These are phyloP conservation scores for Metschnikowia continentalis DNA, from an alignment of 805 yeast species.

Conservation along the genomic window DNA sequence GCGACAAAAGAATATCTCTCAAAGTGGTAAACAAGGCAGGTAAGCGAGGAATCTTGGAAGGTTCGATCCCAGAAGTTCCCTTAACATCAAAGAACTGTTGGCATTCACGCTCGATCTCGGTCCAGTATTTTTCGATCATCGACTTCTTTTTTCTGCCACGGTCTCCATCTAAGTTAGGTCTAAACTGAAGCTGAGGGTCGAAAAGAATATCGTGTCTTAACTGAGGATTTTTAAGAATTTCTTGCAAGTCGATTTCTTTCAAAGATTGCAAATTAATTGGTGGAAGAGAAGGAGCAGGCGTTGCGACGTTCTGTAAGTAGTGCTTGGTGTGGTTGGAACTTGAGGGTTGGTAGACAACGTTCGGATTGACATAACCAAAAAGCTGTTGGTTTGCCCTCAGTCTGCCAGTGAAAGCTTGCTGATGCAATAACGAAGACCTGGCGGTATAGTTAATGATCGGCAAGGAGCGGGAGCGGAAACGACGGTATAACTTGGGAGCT, in stretches of 20 bases:
- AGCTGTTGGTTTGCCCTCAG: constrained; percentile 14
- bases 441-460: constrained; percentile 38
- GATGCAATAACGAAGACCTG: constrained; percentile 14
- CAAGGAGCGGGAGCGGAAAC: constrained; percentile 37
- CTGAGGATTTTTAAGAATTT: constrained; percentile 87
- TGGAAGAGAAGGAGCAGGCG: constrained; percentile 51
- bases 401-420: constrained; percentile 10
- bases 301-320: constrained; percentile 3
- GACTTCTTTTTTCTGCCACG: constrained; percentile 74
- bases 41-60: constrained; percentile 40
- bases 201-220: constrained; percentile 88
- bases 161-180: constrained; percentile 90
- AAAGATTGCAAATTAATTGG: constrained; percentile 80
- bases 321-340: constrained; percentile 9
- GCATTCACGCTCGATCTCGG: constrained; percentile 67
- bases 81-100: constrained; percentile 31
- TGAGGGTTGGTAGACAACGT: constrained; percentile 5
- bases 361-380: constrained; percentile 15
- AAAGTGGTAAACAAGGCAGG: constrained; percentile 75
- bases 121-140: constrained; percentile 81
- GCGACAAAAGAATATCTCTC: constrained; percentile 65
- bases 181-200: constrained; percentile 86
- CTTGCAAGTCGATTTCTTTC: constrained; percentile 82
- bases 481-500: constrained; percentile 33
- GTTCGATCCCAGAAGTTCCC: constrained; percentile 12